Conservation (phyloP, 148 eudicot genomes). For the Euryodendron excelsum region DNA sequence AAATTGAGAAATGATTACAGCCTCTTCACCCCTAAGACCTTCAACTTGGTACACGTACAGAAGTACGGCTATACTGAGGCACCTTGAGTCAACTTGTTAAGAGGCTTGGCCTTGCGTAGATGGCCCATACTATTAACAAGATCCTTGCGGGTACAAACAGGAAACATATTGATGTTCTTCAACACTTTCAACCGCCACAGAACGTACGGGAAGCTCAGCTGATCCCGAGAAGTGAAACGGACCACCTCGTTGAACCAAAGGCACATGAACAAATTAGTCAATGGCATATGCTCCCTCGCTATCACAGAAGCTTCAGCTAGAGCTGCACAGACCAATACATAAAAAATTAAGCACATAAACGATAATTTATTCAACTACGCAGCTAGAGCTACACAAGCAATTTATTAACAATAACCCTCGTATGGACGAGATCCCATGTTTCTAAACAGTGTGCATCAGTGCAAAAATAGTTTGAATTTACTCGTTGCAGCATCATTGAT, state of each 20-base stretch:
- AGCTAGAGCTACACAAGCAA: background rate
- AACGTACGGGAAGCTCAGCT: conserved; percentile 88
- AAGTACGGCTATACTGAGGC: background rate
- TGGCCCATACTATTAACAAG: conserved; percentile 99
- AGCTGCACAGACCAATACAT: conserved; percentile 47
- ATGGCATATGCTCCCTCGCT: conserved; percentile 79
- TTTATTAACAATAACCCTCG: background rate
- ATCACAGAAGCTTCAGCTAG: conserved; percentile 87
- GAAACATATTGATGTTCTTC: conserved; percentile 77
- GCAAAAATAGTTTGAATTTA: background rate
- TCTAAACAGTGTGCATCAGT: background rate
- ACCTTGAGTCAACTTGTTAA: conserved; percentile 28
- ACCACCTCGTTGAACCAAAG: conserved; percentile 98
- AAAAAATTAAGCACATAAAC: background rate
- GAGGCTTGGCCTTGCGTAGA: conserved; percentile 87
- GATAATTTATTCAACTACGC: background rate
- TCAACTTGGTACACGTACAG: background rate
- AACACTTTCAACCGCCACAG: conserved; percentile 76
- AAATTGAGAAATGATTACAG: too few species aligned
- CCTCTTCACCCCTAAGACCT: background rate
- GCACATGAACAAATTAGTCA: conserved; percentile 83
- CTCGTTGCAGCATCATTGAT: background rate
- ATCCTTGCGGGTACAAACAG: conserved; percentile 99
- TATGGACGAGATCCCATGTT: background rate
- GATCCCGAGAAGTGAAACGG: conserved; percentile 97